Evolutionary conservation across 1,284 basidiomycete genomes (phyloP), one percentile per base, ranked within the genome.

Genomic region (Cryptococcus jaspeensis): DNA sequence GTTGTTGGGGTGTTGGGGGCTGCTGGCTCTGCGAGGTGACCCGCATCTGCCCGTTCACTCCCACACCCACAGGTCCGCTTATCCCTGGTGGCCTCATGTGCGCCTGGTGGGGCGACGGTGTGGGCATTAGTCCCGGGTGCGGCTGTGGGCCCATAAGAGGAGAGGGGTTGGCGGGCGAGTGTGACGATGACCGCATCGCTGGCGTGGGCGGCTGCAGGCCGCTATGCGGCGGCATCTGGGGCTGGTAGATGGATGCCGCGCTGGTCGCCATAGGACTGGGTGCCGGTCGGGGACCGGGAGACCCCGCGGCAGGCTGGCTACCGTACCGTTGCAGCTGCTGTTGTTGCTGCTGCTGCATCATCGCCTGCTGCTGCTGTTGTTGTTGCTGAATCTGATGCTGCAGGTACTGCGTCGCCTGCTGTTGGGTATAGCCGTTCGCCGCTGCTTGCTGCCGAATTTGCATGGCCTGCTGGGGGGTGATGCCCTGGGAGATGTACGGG

Each of bases 41-140:
- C 47, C 68, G 63, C 62, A 73, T 66, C 65, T 72, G 64, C 22
- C 70, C 64, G 37, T 68, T 70, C 8, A 61, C 62, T n/a, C 9
- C 37, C 9, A 44, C 45, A 12, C 47, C 55, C 12, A 44, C 35
- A 12, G 57, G 61, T 16, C 69, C 69, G 49, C 65, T 69, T 38
- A 65, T 62, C 5, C 47, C 49, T 11, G 69, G 69, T 1, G 69
- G 71, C 16, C 71, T 57, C 64, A 70, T 69, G 41, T 65, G 63
- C 52, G 71, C 68, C 50, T 64, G 63, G 50, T 72, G 64, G 7
- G 70, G 70, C 8, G 69, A 71, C 7, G 58, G 58, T 5, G 36
- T 28, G 11, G 66, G 68, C 67, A 72, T 71, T 20, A 66, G 58
- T 18, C 42, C 52, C 23, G 62, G 62, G 46, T 66, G 63, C 40